Evolutionary conservation across 768 basidiomycete species (phyloP).

Genomic region (Boletus fagicola): DNA sequence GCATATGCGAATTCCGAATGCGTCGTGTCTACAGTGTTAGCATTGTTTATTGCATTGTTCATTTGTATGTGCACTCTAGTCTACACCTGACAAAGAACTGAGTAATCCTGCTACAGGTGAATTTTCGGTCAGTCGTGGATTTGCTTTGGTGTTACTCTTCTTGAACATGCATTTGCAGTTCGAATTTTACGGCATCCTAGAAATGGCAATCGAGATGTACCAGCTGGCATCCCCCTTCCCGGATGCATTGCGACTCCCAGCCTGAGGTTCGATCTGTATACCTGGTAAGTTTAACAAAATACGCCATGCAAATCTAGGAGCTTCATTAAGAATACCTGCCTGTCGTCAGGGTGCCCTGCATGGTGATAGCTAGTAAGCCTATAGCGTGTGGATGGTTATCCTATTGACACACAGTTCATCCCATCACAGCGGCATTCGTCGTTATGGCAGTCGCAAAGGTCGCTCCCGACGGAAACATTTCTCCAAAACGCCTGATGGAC

Average conservation of each 20-base stretch:
- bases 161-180: not conserved
- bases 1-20: not conserved
- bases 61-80: not conserved
- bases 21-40: not conserved
- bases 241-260: not conserved
- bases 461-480: not conserved
- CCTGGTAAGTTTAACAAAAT: not conserved
- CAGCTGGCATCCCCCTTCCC: not conserved
- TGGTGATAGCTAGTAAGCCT: slow-evolving; percentile 5
- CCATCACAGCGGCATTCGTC: too few species aligned
- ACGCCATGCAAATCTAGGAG: not conserved
- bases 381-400: not conserved
- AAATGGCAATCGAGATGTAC: not conserved
- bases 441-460: too few species aligned
- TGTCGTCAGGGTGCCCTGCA: not conserved
- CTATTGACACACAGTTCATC: not conserved
- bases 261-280: not conserved
- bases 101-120: not conserved
- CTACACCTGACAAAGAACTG: not conserved
- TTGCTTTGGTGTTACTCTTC: not conserved
- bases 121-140: not conserved
- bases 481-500: not conserved
- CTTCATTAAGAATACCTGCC: not conserved
- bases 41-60: not conserved
- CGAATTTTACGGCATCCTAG: slow-evolving; percentile 1